Base-by-base conservation (phyloP, 225 moss, liverwort and hornwort genomes). In the Pseudisothecium myosuroides region DNA sequence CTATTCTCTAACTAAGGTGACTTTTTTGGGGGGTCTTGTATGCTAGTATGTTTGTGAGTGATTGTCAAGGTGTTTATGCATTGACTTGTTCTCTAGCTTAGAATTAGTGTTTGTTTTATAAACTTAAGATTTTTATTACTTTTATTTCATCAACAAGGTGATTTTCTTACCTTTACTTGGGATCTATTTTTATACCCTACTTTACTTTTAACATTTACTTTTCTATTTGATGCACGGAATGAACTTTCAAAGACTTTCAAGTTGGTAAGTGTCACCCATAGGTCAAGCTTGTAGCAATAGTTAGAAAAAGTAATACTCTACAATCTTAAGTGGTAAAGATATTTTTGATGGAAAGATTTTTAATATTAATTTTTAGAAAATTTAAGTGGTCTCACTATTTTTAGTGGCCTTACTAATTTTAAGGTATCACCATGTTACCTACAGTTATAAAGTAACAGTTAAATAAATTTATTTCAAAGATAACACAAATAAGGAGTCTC, bases 201-300 rank as follows among this genome's bases (percentile, higher is more conserved):
- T 36, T 66, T 66, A 37, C 11, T 66, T 20, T 66, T 11, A 37
- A 36, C 11, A 20, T 37, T 60, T 20, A 20, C 2, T 66, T 37
- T 66, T 18, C 36, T 36, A 1, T 66, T 66, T 36, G 10, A 66
- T 34, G 1, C 0, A 9, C 0, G 4, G 1, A 18, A 65, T 0
- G 0, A 65, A 36, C 20, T 18, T 66, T 64, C 9, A 34, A 34
- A 64, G 9, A 34, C 64, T 68, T 68, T 41, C 5, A 71, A 71
- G 14, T 41, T 24, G 26, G 26, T 41, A 41, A 24, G 26, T 71
- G 14, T 14, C 9, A 26, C 14, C 14, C 1, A 12, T 21, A 37
- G 31, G 8, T 65, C 65, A 65, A 18, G 8, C 14, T 24, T 4
- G 8, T 69, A 41, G 26, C 26, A 71, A 26, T 41, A 41, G 5